Conservation (phyloP, 768 basidiomycete genomes). For the Trametes elegans region DNA sequence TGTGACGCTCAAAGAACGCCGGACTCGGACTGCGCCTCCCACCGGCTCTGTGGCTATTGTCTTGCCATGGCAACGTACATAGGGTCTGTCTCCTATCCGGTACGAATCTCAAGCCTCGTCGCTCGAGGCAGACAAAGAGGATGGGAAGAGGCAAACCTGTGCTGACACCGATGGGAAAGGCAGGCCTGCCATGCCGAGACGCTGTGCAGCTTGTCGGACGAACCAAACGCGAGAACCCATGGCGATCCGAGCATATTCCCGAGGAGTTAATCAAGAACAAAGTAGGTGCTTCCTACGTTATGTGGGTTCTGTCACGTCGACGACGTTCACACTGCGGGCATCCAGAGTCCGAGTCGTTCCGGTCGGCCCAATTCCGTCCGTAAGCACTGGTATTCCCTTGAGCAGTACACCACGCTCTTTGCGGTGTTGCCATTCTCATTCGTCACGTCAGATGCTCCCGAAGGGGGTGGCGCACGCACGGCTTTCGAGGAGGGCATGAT, state of each 20-base stretch:
- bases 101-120: too few relatives aligned
- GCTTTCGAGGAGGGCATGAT: background rate
- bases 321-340: background rate
- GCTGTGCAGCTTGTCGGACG: background rate
- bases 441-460: too few relatives aligned
- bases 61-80: constrained; percentile 1
- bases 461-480: background rate
- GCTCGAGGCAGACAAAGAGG: background rate
- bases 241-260: background rate
- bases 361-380: background rate
- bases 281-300: background rate
- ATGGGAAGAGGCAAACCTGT: background rate
- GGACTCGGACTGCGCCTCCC: background rate
- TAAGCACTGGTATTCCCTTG: too few relatives aligned
- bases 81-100: background rate
- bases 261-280: background rate
- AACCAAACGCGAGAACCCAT: too few relatives aligned
- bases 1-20: background rate
- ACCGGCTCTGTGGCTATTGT: background rate
- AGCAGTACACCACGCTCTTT: background rate
- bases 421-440: too few relatives aligned
- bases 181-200: background rate
- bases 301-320: constrained; percentile 7
- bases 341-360: background rate
- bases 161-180: background rate